Evolutionary conservation across 23 red algal species (phyloP).

Genomic region (Gracilaria domingensis): DNA sequence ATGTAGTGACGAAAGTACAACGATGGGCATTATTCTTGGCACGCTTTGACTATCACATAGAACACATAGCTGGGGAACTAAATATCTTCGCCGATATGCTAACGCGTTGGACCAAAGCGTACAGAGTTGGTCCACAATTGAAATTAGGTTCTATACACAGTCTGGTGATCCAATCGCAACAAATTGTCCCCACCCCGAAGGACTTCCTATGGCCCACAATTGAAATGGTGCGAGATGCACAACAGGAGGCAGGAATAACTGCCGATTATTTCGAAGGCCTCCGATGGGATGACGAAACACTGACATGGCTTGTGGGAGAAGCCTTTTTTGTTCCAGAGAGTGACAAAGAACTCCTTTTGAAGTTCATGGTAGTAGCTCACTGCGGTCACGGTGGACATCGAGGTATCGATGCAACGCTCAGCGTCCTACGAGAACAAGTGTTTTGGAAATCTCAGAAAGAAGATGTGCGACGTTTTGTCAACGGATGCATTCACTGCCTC

Average conservation of each 20-base stretch:
- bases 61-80: conserved; percentile 27
- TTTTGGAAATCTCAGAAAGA: conserved; percentile 39
- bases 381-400: conserved; percentile 33
- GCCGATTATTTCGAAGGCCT: neutral
- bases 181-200: too few relatives aligned
- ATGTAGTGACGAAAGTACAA: conserved; percentile 40
- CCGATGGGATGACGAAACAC: neutral
- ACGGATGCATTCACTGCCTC: conserved; percentile 42
- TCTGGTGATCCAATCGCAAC: too few relatives aligned
- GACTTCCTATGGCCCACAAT: too few relatives aligned
- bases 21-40: conserved; percentile 45
- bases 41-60: conserved; percentile 42
- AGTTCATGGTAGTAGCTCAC: conserved; percentile 40
- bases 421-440: conserved; percentile 7
- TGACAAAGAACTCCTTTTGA: conserved; percentile 31
- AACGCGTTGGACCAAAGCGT: too few relatives aligned
- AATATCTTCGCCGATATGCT: conserved; percentile 27
- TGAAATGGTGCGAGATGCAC: too few relatives aligned
- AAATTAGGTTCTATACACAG: too few relatives aligned
- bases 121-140: too few relatives aligned
- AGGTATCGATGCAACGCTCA: conserved; percentile 30
- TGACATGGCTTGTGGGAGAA: neutral
- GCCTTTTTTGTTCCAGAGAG: conserved; percentile 13
- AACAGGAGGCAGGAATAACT: too few relatives aligned
- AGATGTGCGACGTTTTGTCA: conserved; percentile 5